Evolutionary conservation across 2,329 filamentous ascomycete species (phyloP).

Genomic region (Scortechinia acanthostroma): DNA sequence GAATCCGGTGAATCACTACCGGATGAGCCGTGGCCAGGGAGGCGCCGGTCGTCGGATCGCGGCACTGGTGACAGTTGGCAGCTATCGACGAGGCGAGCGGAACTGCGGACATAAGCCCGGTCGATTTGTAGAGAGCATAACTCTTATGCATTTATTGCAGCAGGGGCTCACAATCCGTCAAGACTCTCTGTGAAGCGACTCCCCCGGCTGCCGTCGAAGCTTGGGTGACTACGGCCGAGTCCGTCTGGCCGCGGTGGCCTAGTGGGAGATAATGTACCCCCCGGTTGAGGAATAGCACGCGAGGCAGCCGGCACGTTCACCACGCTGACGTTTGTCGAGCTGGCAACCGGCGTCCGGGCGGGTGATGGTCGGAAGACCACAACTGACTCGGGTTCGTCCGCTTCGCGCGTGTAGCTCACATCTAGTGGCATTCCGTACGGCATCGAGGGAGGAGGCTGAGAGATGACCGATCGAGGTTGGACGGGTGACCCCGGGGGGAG

Average conservation of each 20-base stretch:
- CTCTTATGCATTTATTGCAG: too few species aligned
- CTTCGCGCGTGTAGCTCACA: neutral
- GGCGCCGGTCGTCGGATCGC: too few species aligned
- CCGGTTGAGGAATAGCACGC: neutral
- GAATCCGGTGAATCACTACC: too few species aligned
- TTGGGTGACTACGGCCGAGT: neutral
- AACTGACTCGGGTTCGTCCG: neutral
- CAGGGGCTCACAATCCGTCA: neutral
- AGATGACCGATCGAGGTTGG: neutral
- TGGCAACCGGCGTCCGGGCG: neutral
- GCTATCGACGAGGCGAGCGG: too few species aligned
- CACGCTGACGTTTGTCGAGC: neutral
- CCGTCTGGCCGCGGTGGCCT: neutral
- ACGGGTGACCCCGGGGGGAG: neutral
- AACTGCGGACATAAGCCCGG: too few species aligned
- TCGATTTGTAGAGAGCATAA: too few species aligned
- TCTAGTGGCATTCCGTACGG: neutral
- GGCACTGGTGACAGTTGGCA: too few species aligned
- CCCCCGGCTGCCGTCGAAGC: neutral
- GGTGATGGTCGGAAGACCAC: neutral
- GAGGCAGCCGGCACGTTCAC: neutral
- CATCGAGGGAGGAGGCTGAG: neutral
- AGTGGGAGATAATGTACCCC: neutral
- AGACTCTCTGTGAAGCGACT: conserved; percentile 2
- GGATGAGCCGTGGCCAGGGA: too few species aligned